These are phyloP conservation scores for Trichosporon sp. DNA, from an alignment of 1,284 basidiomycete genomes.

Conservation along the genomic window DNA sequence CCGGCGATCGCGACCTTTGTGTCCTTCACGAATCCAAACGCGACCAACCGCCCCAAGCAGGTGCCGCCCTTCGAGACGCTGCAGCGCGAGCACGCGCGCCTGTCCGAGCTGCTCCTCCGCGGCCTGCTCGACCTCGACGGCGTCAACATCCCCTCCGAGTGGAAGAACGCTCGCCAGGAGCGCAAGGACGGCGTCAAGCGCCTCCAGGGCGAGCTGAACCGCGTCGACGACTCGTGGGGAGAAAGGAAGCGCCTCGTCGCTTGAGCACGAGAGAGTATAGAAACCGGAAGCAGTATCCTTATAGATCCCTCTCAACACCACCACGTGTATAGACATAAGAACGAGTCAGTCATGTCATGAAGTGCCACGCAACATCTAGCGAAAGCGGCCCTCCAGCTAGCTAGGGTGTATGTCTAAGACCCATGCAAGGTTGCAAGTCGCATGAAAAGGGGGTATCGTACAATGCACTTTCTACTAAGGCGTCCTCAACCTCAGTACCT, in stretches of 20 bases:
- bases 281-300: not conserved
- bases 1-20: conserved; percentile 37
- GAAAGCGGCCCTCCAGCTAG: not conserved
- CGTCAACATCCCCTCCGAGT: conserved; percentile 49
- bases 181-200: conserved; percentile 51
- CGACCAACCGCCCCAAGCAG: conserved; percentile 35
- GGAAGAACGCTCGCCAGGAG: conserved; percentile 49
- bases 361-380: not conserved
- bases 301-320: not conserved
- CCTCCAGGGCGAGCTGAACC: conserved; percentile 50
- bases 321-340: not conserved
- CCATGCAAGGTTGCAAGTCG: conserved; percentile 7
- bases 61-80: conserved; percentile 39
- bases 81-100: conserved; percentile 47
- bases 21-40: conserved; percentile 31
- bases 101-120: conserved; percentile 51
- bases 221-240: conserved; percentile 50
- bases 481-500: conserved; percentile 28
- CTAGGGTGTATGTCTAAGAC: not conserved
- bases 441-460: conserved; percentile 21
- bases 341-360: not conserved
- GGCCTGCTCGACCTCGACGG: conserved; percentile 52
- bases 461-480: conserved; percentile 25
- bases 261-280: conserved; percentile 9
- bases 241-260: conserved; percentile 43